These are phyloP conservation scores for Silene uniflora DNA, from an alignment of 148 eudicot genomes.

Conservation along the genomic window DNA sequence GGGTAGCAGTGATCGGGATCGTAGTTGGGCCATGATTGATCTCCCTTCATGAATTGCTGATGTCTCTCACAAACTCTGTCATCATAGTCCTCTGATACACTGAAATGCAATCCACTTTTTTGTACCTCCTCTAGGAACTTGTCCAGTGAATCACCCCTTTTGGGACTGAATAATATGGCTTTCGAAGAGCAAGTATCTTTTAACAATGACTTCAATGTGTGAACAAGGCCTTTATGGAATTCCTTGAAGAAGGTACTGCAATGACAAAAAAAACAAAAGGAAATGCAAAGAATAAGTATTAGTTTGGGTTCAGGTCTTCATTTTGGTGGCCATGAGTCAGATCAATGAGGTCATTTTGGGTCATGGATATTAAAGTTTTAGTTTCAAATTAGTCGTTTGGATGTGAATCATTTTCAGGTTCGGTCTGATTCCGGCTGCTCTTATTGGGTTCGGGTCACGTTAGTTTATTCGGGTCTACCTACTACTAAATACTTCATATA, in stretches of 20 bases:
- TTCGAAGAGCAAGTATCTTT: slow-evolving; percentile 50
- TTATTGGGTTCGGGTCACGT: no score
- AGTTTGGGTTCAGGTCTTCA: no score
- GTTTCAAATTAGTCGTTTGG: background rate
- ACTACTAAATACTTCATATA: no score
- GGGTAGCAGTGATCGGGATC: slow-evolving; percentile 93
- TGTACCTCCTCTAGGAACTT: slow-evolving; percentile 56
- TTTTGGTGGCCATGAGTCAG: background rate
- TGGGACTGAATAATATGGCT: slow-evolving; percentile 80
- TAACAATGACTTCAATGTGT: slow-evolving; percentile 53
- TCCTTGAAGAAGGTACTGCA: slow-evolving; percentile 88
- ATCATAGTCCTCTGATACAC: slow-evolving; percentile 58
- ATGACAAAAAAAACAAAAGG: slow-evolving; percentile 6
- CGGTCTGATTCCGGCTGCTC: background rate
- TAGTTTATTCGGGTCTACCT: no score
- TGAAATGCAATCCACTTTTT: slow-evolving; percentile 49
- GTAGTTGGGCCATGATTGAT: slow-evolving; percentile 70
- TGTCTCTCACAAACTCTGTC: slow-evolving; percentile 66
- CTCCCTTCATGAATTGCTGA: slow-evolving; percentile 42
- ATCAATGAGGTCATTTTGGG: background rate
- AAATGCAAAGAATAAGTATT: background rate
- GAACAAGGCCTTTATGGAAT: slow-evolving; percentile 64
- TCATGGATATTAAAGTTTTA: background rate
- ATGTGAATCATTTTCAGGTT: background rate
- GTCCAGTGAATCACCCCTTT: slow-evolving; percentile 79